Evolutionary conservation across 176 grass and related monocot genomes (phyloP).

Genomic region (Puccinellia tenuiflora): DNA sequence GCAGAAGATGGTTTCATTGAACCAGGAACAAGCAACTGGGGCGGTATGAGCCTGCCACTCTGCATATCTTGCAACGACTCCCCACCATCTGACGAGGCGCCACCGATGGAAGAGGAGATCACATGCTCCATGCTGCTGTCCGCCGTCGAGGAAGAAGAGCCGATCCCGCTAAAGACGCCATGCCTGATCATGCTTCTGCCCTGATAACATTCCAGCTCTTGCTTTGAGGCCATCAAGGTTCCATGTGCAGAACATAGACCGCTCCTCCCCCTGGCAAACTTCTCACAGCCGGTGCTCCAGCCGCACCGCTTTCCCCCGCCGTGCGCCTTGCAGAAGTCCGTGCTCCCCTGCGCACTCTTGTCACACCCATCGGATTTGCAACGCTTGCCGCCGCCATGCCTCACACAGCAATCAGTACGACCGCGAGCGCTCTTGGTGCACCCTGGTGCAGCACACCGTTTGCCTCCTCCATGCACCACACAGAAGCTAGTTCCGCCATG

Average conservation of each 20-base stretch:
- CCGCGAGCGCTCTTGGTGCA: constrained; percentile 85
- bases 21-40: constrained; percentile 64
- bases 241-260: constrained; percentile 29
- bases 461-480: constrained; percentile 82
- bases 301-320: constrained; percentile 58
- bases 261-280: constrained; percentile 52
- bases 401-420: constrained; percentile 69
- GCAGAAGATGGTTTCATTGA: constrained; percentile 61
- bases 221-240: constrained; percentile 39
- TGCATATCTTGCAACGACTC: constrained; percentile 41
- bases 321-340: constrained; percentile 73
- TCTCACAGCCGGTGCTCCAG: constrained; percentile 68
- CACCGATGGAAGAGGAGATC: constrained; percentile 47
- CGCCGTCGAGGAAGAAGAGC: constrained; percentile 33
- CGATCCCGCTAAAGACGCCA: constrained; percentile 40
- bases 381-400: constrained; percentile 77
- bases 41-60: constrained; percentile 49
- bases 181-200: constrained; percentile 22
- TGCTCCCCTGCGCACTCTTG: constrained; percentile 92
- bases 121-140: constrained; percentile 47
- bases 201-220: constrained; percentile 16
- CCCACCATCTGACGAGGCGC: constrained; percentile 36
- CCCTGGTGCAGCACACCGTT: constrained; percentile 42
- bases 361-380: constrained; percentile 57
- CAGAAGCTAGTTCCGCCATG: constrained; percentile 80